Evolutionary conservation across 2,329 filamentous ascomycete genomes (phyloP).

Genomic region (Drechslerella coelobrocha): DNA sequence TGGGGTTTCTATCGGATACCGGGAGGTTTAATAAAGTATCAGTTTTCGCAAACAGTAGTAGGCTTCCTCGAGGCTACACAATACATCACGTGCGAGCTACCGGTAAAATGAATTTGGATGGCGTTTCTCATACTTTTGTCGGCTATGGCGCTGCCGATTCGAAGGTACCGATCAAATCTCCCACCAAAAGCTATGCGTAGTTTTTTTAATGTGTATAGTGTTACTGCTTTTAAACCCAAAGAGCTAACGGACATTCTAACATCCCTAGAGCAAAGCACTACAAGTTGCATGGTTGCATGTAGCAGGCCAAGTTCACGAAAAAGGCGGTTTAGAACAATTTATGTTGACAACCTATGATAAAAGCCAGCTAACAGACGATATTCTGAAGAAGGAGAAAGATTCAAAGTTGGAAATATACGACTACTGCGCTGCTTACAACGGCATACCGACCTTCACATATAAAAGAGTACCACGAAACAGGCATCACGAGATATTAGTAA

Average conservation of each 20-base stretch:
- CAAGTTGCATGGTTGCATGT: conserved; percentile 37
- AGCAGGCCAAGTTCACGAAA: conserved; percentile 22
- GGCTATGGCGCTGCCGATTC: conserved; percentile 30
- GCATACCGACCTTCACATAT: conserved; percentile 54
- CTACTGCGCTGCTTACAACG: conserved; percentile 59
- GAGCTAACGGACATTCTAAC: conserved; percentile 1
- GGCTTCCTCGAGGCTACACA: background rate
- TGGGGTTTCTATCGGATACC: conserved; percentile 27
- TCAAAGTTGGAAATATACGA: conserved; percentile 59
- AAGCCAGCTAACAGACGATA: conserved; percentile 22
- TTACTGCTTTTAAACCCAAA: background rate
- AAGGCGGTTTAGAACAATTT: conserved; percentile 27
- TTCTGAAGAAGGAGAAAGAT: conserved; percentile 54
- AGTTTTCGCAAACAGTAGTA: conserved; percentile 23
- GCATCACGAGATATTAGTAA: conserved; percentile 55
- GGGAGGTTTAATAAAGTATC: conserved; percentile 34
- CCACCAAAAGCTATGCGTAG: background rate
- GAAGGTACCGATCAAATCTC: conserved; percentile 8
- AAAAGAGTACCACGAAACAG: conserved; percentile 33
- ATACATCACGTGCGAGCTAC: conserved; percentile 35
- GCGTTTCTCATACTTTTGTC: conserved; percentile 13
- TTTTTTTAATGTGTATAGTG: background rate
- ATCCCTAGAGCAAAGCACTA: conserved; percentile 18
- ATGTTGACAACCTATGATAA: conserved; percentile 28
- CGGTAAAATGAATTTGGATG: conserved; percentile 30